Percentiles rank a stretch among this genome's conserved stretches.
Conservation (phyloP, 768 basidiomycete genomes). For the Imleria badia region DNA sequence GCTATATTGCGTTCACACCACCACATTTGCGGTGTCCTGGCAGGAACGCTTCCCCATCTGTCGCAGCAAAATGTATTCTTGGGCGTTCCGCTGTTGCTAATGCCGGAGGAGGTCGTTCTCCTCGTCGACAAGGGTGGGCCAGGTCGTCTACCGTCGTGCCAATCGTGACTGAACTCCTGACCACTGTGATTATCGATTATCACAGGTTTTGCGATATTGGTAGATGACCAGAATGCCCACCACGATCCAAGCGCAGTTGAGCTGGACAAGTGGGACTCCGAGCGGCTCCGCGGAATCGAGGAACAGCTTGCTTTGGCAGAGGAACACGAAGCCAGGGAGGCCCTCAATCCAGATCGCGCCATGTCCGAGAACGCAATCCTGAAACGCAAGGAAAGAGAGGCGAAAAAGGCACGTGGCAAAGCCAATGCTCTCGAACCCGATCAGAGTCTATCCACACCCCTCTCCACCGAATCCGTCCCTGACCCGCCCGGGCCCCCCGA, state of each 20-base stretch:
- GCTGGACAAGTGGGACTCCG: slow-evolving; percentile 52
- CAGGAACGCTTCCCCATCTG: slow-evolving; percentile 91
- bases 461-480: not conserved
- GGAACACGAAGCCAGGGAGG: slow-evolving; percentile 49
- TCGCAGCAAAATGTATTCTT: slow-evolving; percentile 97
- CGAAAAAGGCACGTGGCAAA: slow-evolving; percentile 31
- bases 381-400: slow-evolving; percentile 73
- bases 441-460: slow-evolving; percentile 4
- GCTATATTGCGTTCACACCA: slow-evolving; percentile 76
- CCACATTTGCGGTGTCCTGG: slow-evolving; percentile 79
- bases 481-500: not conserved
- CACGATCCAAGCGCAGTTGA: slow-evolving; percentile 45
- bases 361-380: slow-evolving; percentile 62
- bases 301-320: slow-evolving; percentile 51
- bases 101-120: slow-evolving; percentile 90
- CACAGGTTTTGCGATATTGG: slow-evolving; percentile 71
- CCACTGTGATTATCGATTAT: not conserved
- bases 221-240: slow-evolving; percentile 69
- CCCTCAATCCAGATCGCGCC: slow-evolving; percentile 36
- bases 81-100: slow-evolving; percentile 83
- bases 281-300: slow-evolving; percentile 45
- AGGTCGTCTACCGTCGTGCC: too few species aligned
- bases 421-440: slow-evolving; percentile 8
- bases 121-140: slow-evolving; percentile 74
- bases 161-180: not conserved